Evolutionary conservation across 2,329 filamentous ascomycete species (phyloP).

Genomic region (Phyllosticta citribraziliensis): DNA sequence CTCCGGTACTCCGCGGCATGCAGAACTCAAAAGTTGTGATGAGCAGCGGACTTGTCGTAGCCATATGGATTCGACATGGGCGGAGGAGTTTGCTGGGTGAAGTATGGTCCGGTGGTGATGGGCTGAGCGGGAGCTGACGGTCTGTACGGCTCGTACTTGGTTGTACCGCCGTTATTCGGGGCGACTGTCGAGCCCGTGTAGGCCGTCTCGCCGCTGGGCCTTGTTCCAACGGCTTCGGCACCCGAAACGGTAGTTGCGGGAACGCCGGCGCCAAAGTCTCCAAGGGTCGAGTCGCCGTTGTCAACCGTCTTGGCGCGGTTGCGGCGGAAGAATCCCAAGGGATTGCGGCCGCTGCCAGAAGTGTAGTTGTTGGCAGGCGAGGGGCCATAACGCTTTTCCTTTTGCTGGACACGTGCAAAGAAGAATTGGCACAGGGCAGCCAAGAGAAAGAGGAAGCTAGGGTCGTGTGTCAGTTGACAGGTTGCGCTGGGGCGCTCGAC

Average conservation of each 20-base stretch:
- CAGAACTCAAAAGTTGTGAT: not conserved
- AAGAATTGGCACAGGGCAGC: slow-evolving; percentile 60
- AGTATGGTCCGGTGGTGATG: slow-evolving; percentile 28
- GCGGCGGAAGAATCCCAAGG: slow-evolving; percentile 37
- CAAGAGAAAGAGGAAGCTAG: slow-evolving; percentile 62
- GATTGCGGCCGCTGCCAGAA: slow-evolving; percentile 42
- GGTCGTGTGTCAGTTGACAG: not conserved
- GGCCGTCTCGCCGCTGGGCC: slow-evolving; percentile 41
- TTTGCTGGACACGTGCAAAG: slow-evolving; percentile 61
- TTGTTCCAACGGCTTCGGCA: slow-evolving; percentile 23
- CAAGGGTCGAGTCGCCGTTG: slow-evolving; percentile 36
- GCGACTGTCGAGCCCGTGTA: slow-evolving; percentile 41
- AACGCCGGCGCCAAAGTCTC: slow-evolving; percentile 21
- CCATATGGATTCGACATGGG: slow-evolving; percentile 27
- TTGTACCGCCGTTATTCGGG: slow-evolving; percentile 18
- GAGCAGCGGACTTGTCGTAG: slow-evolving; percentile 21
- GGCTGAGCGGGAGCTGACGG: slow-evolving; percentile 19
- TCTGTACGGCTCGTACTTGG: slow-evolving; percentile 21
- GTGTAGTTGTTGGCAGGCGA: slow-evolving; percentile 60
- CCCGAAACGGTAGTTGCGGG: slow-evolving; percentile 19
- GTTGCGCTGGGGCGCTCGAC: not conserved
- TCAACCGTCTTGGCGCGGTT: slow-evolving; percentile 22
- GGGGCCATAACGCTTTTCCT: slow-evolving; percentile 63
- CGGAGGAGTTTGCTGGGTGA: slow-evolving; percentile 34
- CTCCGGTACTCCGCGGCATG: not conserved